Evolutionary conservation across 2,329 filamentous ascomycete species (phyloP).

Genomic region (Alternaria solani): DNA sequence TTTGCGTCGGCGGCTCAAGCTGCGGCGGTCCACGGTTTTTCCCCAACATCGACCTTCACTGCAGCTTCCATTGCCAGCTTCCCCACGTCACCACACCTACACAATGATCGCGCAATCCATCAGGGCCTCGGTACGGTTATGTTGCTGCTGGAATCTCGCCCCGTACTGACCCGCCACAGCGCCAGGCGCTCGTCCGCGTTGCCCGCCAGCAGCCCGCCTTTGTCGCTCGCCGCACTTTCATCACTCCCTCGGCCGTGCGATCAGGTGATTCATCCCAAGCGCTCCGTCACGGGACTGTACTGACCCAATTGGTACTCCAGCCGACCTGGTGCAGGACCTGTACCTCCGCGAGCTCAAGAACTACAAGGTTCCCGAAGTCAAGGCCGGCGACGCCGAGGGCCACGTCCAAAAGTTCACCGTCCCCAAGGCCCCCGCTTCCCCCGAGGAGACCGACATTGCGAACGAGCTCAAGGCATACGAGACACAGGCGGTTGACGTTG

Average conservation of each 20-base stretch:
- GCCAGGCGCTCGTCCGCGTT: conserved; percentile 68
- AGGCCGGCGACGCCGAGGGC: conserved; percentile 85
- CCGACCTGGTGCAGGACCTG: conserved; percentile 96
- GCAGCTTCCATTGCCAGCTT: conserved; percentile 45
- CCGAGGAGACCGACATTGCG: conserved; percentile 93
- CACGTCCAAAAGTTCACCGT: conserved; percentile 87
- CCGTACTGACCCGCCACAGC: conserved; percentile 55
- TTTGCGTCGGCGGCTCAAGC: conserved; percentile 31
- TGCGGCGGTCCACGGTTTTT: conserved; percentile 27
- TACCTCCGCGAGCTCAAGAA: conserved; percentile 95
- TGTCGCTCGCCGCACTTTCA: conserved; percentile 68
- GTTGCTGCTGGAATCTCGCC: conserved; percentile 11
- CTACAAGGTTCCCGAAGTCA: conserved; percentile 87
- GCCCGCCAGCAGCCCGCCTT: conserved; percentile 64
- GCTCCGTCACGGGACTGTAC: conserved; percentile 28
- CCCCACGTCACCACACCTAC: conserved; percentile 40
- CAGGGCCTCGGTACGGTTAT: conserved; percentile 65
- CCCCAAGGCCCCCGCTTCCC: conserved; percentile 83
- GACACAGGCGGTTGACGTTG: conserved; percentile 90
- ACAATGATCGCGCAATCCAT: conserved; percentile 68
- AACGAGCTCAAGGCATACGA: conserved; percentile 94
- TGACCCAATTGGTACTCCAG: conserved; percentile 61
- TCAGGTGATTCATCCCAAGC: conserved; percentile 62
- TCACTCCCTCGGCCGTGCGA: conserved; percentile 67
- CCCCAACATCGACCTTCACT: conserved; percentile 33